Base-by-base conservation (phyloP, 2,329 filamentous ascomycete species). In the Byssochlamys sp. region DNA sequence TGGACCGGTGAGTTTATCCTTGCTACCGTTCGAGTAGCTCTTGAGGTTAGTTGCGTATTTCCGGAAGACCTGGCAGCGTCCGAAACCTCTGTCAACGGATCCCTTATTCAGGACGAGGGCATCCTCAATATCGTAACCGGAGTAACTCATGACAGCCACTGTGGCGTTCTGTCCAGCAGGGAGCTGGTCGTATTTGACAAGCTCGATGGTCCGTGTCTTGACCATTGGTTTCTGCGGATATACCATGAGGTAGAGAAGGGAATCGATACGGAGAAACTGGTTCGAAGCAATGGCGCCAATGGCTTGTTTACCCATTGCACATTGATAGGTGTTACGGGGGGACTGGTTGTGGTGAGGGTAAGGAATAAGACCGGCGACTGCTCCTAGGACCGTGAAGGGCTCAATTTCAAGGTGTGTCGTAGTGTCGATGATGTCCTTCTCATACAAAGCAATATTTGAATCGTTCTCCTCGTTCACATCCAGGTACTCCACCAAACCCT, bases 261-360 rank as follows among this genome's bases (percentile, higher is more conserved):
- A 97, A 69, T 99, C 94, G 71, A 99, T 96, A 57, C 94, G 87
- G 67, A 92, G 89, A 76, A 96, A 96, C 73, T 99, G 94, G 70
- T 99, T 99, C 70, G 96, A 95, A 14, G 92, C 94, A 70, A 99
- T 97, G 33, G 92, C 91, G 33, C 94, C 94, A 71, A 99, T 97
- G 45, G 94, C 94, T 88, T 99, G 94, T 77, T 99, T 99, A 83
- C 94, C 94, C 94, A 99, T 99, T 76, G 94, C 94, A 77, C 92
- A 96, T 80, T 97, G 92, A 69, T 99, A 99, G 0, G 94, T 99
- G 71, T 99, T 99, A 81, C 94, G 84, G 9, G 94, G 94, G 14
- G 95, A 99, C 73, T 99, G 94, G 74, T 99, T 99, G 79, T 99
- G 94, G 72, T 99, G 94, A 7, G 94, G 94, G 69, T 97, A 99